phyloP scores from a whole-genome alignment of 768 basidiomycete species.

The Trametes elegans region DNA sequence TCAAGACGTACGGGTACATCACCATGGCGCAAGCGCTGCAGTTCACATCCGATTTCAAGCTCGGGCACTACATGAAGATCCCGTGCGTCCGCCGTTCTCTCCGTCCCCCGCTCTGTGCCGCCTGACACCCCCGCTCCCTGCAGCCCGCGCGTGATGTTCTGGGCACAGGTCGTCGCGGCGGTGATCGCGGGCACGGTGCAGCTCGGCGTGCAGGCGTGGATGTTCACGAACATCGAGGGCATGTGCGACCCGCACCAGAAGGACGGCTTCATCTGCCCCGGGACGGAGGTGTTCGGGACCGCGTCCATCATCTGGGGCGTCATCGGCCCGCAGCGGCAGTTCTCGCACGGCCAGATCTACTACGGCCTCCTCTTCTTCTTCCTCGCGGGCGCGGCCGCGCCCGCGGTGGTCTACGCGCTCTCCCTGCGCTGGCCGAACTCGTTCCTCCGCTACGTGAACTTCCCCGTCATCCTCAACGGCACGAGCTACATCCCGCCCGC shows the following conservation, averaged over 20 bases:
- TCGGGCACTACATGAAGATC: conserved; percentile 71
- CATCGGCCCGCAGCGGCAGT: conserved; percentile 73
- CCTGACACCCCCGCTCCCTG: neutral
- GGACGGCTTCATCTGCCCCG: conserved; percentile 70
- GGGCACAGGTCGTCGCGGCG: conserved; percentile 63
- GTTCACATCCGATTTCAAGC: conserved; percentile 77
- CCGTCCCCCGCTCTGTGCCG: neutral
- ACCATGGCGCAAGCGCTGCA: conserved; percentile 65
- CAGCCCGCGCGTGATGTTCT: conserved; percentile 67
- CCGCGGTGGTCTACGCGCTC: conserved; percentile 52
- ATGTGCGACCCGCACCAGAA: conserved; percentile 54
- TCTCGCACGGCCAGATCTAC: conserved; percentile 56
- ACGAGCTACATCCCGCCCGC: conserved; percentile 76
- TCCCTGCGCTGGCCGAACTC: conserved; percentile 60
- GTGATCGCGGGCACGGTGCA: conserved; percentile 70
- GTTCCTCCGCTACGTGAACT: conserved; percentile 57
- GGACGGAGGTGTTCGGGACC: conserved; percentile 71
- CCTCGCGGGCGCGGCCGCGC: conserved; percentile 67
- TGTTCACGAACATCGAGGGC: conserved; percentile 65
- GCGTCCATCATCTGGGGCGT: conserved; percentile 78
- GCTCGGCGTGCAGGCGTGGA: conserved; percentile 75
- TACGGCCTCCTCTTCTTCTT: conserved; percentile 65
- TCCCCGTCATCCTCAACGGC: conserved; percentile 63
- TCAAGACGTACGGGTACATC: conserved; percentile 81
- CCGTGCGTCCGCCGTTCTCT: conserved; percentile 31